A percentile compares a stretch with the other conserved stretches of the same genome.
These are phyloP conservation scores for Corchorus olitorius DNA, from an alignment of 345 rosid species.

Conservation along the genomic window DNA sequence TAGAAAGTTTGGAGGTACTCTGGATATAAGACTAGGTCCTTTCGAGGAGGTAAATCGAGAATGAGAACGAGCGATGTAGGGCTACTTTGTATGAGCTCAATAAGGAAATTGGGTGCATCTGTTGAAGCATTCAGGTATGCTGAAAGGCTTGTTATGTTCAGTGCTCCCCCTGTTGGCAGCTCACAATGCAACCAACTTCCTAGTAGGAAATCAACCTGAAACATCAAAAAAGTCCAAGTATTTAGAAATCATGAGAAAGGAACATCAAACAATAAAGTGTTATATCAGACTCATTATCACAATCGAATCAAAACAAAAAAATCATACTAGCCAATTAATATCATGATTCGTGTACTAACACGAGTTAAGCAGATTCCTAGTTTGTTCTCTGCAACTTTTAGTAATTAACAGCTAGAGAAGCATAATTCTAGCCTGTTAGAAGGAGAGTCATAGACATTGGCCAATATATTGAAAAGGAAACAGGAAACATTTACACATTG, in stretches of 20 bases:
- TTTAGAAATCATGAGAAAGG: not conserved
- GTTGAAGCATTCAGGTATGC: slow-evolving; percentile 67
- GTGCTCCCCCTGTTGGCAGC: slow-evolving; percentile 71
- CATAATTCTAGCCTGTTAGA: not conserved
- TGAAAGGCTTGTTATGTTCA: slow-evolving; percentile 80
- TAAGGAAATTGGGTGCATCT: slow-evolving; percentile 72
- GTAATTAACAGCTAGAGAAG: not conserved
- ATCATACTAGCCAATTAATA: not conserved
- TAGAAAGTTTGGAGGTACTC: slow-evolving; percentile 74
- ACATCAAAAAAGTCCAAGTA: not conserved
- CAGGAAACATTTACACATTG: not conserved
- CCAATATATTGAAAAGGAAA: not conserved
- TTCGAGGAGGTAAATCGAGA: slow-evolving; percentile 81
- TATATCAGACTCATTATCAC: not conserved
- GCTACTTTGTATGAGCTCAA: slow-evolving; percentile 73
- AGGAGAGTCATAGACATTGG: not conserved
- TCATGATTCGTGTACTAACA: too few species aligned
- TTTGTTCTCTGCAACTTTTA: not conserved
- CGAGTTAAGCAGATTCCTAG: not conserved
- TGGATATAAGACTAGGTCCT: slow-evolving; percentile 63
- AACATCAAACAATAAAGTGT: not conserved
- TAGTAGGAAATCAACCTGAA: slow-evolving; percentile 78
- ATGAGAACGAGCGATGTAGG: slow-evolving; percentile 65
- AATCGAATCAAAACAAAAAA: not conserved
- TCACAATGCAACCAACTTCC: slow-evolving; percentile 84